phyloP scores from a whole-genome alignment of 2,329 filamentous ascomycete species.

The Scytalidium lignicola region DNA sequence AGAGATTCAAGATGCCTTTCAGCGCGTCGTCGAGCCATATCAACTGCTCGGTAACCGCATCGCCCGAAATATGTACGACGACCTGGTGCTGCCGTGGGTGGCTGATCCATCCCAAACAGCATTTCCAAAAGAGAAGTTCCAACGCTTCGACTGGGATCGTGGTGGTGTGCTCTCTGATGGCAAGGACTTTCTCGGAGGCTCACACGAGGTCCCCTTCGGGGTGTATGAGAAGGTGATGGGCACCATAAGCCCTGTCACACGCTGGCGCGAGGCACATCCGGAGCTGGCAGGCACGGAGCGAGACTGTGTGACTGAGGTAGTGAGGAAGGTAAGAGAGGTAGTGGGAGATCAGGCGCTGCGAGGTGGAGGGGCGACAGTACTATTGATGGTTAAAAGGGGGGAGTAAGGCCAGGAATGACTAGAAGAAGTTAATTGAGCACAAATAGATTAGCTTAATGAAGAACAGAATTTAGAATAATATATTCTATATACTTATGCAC shows the following conservation, averaged over 20 bases:
- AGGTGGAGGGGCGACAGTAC: slow-evolving; percentile 9
- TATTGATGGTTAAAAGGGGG: slow-evolving; percentile 14
- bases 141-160: neutral
- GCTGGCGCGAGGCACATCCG: slow-evolving; percentile 27
- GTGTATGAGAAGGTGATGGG: slow-evolving; percentile 14
- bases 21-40: slow-evolving; percentile 29
- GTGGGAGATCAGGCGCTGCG: neutral
- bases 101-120: neutral
- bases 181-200: slow-evolving; percentile 24
- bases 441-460: too few relatives aligned
- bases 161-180: slow-evolving; percentile 24
- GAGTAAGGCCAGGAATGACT: too few relatives aligned
- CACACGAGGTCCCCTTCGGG: neutral
- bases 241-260: slow-evolving; percentile 29
- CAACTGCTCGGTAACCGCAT: slow-evolving; percentile 30
- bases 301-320: slow-evolving; percentile 2
- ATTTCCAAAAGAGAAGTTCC: neutral
- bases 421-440: too few relatives aligned
- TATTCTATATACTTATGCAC: too few relatives aligned
- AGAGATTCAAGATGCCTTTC: slow-evolving; percentile 30
- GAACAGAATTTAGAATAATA: too few relatives aligned
- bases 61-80: slow-evolving; percentile 29
- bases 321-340: slow-evolving; percentile 10
- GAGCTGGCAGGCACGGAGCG: neutral
- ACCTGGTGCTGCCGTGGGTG: slow-evolving; percentile 5